Evolutionary conservation across 768 basidiomycete species (phyloP).

Genomic region (Russula compacta): DNA sequence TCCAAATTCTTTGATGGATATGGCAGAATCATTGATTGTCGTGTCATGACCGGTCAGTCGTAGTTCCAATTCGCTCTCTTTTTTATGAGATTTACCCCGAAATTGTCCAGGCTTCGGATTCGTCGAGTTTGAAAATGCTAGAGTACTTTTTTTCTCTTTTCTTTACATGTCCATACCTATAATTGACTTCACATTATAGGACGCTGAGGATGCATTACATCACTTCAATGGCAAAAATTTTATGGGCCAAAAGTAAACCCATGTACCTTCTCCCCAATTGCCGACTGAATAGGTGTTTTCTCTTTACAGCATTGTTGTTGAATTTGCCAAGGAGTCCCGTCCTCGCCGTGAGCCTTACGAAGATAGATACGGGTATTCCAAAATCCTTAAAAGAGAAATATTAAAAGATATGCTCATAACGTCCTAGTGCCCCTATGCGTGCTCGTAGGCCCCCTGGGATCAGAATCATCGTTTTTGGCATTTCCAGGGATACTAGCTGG

Average conservation of each 20-base stretch:
- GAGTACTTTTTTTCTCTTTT: constrained; percentile 35
- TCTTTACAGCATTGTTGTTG: constrained; percentile 73
- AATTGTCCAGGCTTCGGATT: constrained; percentile 75
- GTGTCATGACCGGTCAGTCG: constrained; percentile 83
- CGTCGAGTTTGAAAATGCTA: constrained; percentile 85
- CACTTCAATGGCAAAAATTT: constrained; percentile 84
- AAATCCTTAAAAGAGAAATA: background rate
- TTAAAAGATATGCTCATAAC: constrained; percentile 2
- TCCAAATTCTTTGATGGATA: constrained; percentile 85
- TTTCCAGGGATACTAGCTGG: constrained; percentile 95
- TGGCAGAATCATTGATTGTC: constrained; percentile 81
- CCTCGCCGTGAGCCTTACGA: constrained; percentile 68
- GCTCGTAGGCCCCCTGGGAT: constrained; percentile 72
- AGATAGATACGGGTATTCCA: constrained; percentile 40
- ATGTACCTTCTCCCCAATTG: background rate
- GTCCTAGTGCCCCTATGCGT: constrained; percentile 41
- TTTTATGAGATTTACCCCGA: background rate
- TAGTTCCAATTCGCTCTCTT: background rate
- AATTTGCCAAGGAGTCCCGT: constrained; percentile 90
- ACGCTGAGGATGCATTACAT: constrained; percentile 88
- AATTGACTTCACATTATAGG: constrained; percentile 37
- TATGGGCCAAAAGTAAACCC: constrained; percentile 72
- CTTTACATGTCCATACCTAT: background rate
- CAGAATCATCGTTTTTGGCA: constrained; percentile 77
- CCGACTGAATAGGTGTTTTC: constrained; percentile 1